Base-by-base conservation (phyloP, 1,139 yeast genomes). In the Geotrichum fermentans region DNA sequence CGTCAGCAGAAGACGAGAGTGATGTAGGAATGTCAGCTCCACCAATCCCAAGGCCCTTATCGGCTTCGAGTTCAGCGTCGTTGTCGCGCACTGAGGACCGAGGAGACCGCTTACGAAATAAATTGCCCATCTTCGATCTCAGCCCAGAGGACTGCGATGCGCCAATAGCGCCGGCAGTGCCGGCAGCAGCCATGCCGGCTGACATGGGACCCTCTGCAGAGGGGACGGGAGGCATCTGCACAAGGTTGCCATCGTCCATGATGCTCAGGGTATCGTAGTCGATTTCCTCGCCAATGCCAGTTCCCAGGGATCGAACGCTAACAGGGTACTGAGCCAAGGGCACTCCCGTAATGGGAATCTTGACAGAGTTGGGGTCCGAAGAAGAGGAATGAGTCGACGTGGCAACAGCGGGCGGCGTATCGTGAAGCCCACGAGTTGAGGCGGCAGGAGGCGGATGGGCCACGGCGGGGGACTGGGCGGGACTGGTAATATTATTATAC, bases 281-380 rank as follows among this genome's bases (percentile, higher is more conserved):
- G 5, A 43, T 30, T 6, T 35, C 46, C 28, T 36, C 46, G 30
- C 41, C 41, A 17, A 29, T 28, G 32, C 39, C 45, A 2, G 41
- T 18, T 22, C 36, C 36, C 37, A 28, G 7, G 18, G 46, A 43
- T 4, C 24, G 33, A 3, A 43, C 40, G 30, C 46, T 43, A 3
- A 18, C 34, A 2, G 46, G 46, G 30, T 36, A 36, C 30, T 43
- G 36, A 4, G 28, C 30, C 13, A 43, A 41, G 5, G 46, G 30
- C 6, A 43, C 18, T 8, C 46, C 46, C 2, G 46, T 43, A 8
- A 43, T 43, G n/a, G 46, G 46, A 20, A 43, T 43, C 22, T 43
- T 43, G 40, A 43, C n/a, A 1, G 40, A 26, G 24, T 43, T 36
- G 18, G 32, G 6, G 14, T 43, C 30, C 21, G 28, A 10, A 5